Conservation (phyloP, 345 rosid genomes). For the Pelargonium nanum region DNA sequence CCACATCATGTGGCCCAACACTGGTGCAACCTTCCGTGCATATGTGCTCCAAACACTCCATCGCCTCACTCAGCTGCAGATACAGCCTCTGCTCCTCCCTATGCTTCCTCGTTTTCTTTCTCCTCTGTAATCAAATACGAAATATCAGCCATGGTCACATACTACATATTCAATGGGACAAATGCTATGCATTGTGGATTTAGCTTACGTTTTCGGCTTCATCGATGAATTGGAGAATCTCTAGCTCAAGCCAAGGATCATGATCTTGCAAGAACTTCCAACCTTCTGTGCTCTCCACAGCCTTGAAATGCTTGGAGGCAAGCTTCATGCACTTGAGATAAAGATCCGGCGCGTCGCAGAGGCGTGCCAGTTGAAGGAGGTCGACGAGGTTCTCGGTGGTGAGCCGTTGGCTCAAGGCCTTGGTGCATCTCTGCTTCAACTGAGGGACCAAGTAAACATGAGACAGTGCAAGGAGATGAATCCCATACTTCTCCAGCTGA, state of each 20-base stretch:
- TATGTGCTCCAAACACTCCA: slow-evolving; percentile 87
- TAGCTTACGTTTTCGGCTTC: slow-evolving; percentile 69
- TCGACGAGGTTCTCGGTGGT: slow-evolving; percentile 67
- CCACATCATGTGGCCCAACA: slow-evolving; percentile 50
- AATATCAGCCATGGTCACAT: too few relatives aligned
- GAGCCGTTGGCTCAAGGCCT: slow-evolving; percentile 37
- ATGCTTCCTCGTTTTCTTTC: slow-evolving; percentile 43
- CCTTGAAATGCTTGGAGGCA: slow-evolving; percentile 34
- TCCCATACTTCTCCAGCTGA: slow-evolving; percentile 63
- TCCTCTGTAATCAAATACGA: slow-evolving; percentile 43
- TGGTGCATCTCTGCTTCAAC: slow-evolving; percentile 59
- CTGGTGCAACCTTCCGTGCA: slow-evolving; percentile 74
- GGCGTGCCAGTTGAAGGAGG: slow-evolving; percentile 65
- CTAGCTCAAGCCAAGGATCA: slow-evolving; percentile 72
- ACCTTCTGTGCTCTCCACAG: slow-evolving; percentile 60
- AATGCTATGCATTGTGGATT: too few relatives aligned
- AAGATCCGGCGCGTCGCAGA: slow-evolving; percentile 83
- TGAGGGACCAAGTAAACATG: slow-evolving; percentile 67
- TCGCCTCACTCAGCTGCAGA: slow-evolving; percentile 65
- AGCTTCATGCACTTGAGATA: slow-evolving; percentile 56
- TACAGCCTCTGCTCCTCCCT: slow-evolving; percentile 51
- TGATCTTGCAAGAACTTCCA: slow-evolving; percentile 80
- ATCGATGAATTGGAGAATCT: slow-evolving; percentile 73
- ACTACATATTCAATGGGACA: too few relatives aligned
- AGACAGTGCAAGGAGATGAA: slow-evolving; percentile 66